A percentile compares a stretch with the other conserved stretches of the same genome.
These are phyloP conservation scores for Penicillium sclerotigenum DNA, from an alignment of 2,329 filamentous ascomycete species.

Conservation along the genomic window DNA sequence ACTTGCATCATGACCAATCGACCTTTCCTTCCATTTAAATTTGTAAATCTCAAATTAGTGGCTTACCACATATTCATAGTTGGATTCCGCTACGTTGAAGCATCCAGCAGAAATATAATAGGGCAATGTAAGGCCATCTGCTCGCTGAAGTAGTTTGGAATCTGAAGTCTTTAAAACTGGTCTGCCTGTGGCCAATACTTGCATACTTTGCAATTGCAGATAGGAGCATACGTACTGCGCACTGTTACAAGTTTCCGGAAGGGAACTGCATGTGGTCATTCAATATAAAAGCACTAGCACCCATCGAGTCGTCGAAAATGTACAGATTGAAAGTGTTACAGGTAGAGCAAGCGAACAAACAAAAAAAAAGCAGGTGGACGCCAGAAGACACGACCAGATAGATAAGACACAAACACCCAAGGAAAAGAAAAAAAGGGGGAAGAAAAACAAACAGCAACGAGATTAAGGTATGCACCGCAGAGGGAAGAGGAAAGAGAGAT, in stretches of 20 bases:
- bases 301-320: constrained; percentile 31
- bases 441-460: constrained; percentile 10
- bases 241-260: neutral
- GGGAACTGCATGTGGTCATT: constrained; percentile 21
- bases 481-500: constrained; percentile 19
- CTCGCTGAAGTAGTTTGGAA: neutral
- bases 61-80: neutral
- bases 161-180: neutral
- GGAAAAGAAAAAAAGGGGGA: constrained; percentile 1
- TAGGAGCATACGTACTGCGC: too few relatives aligned
- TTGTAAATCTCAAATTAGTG: neutral
- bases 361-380: constrained; percentile 12
- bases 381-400: constrained; percentile 13
- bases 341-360: constrained; percentile 11
- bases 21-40: neutral
- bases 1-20: constrained; percentile 21
- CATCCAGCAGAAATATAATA: neutral
- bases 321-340: constrained; percentile 29
- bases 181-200: neutral
- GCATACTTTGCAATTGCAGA: neutral
- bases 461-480: constrained; percentile 16
- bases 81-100: neutral
- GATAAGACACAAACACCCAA: constrained; percentile 12
- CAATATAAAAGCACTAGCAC: constrained; percentile 20
- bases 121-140: neutral